Conservation (phyloP, 2,329 filamentous ascomycete species). For the Fusarium sublunatum region DNA sequence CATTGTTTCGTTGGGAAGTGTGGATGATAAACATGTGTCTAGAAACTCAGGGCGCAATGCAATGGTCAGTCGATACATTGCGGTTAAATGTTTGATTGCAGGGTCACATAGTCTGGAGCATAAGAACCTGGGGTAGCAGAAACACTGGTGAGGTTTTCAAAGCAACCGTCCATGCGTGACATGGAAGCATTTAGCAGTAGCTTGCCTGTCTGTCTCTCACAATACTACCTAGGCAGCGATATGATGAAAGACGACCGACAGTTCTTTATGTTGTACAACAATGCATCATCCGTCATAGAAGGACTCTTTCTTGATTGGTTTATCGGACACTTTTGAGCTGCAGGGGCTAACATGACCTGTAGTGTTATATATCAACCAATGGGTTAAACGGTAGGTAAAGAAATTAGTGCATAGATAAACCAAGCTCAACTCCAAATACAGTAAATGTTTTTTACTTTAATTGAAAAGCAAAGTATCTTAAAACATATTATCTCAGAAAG, state of each 20-base stretch:
- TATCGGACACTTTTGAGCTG: conserved; percentile 1
- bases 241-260: conserved; percentile 4
- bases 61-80: conserved; percentile 15
- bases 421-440: no score
- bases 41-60: conserved; percentile 10
- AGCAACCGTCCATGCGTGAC: conserved; percentile 23
- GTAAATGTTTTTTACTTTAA: no score
- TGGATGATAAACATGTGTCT: neutral
- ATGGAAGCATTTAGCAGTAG: conserved; percentile 15
- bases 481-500: no score
- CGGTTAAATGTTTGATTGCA: conserved; percentile 20
- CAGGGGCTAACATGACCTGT: neutral
- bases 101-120: conserved; percentile 21
- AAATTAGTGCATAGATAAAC: no score
- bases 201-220: conserved; percentile 14
- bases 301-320: conserved; percentile 9
- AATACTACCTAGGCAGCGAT: conserved; percentile 14
- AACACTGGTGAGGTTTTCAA: conserved; percentile 33
- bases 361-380: no score
- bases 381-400: no score
- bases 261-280: conserved; percentile 19
- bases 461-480: no score
- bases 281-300: conserved; percentile 32
- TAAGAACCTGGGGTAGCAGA: conserved; percentile 35
- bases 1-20: neutral